A percentile compares a stretch with the other conserved stretches of the same genome.
These are phyloP conservation scores for Trametes sanguinea DNA, from an alignment of 768 basidiomycete species.

Conservation along the genomic window DNA sequence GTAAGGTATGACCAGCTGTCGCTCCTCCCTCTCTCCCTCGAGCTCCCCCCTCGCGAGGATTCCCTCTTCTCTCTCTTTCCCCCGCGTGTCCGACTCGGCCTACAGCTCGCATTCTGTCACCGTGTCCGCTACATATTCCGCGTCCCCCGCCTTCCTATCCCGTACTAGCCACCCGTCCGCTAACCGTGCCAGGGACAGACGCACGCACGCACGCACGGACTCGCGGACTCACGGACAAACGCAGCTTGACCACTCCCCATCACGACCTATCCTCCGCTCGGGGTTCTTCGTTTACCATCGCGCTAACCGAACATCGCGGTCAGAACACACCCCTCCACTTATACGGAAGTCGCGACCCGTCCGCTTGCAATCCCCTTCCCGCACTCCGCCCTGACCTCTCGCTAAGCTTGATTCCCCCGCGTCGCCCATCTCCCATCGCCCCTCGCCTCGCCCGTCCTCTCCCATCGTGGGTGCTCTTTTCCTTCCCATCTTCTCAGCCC, in stretches of 20 bases:
- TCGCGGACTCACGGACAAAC: background rate
- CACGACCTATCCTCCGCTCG: background rate
- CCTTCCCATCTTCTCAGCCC: background rate
- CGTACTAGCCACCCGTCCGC: background rate
- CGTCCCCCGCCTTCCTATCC: background rate
- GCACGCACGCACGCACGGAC: no score
- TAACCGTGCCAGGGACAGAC: no score
- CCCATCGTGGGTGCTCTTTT: background rate
- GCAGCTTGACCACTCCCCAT: background rate
- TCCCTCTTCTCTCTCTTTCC: no score
- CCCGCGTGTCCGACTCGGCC: background rate
- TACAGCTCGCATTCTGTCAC: background rate
- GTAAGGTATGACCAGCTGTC: no score
- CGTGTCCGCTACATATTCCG: background rate
- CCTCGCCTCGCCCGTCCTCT: constrained; percentile 5
- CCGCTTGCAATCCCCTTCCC: background rate
- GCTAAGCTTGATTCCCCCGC: background rate
- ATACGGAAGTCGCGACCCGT: constrained; percentile 10
- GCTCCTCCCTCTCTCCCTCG: no score
- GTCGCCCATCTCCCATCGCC: background rate
- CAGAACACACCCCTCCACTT: constrained; percentile 5
- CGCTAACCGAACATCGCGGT: constrained; percentile 10
- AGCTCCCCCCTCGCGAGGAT: no score
- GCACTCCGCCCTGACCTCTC: background rate
- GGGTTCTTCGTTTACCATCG: background rate